phyloP scores from a whole-genome alignment of 1,139 yeast species.

The Blastobotrys ciferrii region DNA sequence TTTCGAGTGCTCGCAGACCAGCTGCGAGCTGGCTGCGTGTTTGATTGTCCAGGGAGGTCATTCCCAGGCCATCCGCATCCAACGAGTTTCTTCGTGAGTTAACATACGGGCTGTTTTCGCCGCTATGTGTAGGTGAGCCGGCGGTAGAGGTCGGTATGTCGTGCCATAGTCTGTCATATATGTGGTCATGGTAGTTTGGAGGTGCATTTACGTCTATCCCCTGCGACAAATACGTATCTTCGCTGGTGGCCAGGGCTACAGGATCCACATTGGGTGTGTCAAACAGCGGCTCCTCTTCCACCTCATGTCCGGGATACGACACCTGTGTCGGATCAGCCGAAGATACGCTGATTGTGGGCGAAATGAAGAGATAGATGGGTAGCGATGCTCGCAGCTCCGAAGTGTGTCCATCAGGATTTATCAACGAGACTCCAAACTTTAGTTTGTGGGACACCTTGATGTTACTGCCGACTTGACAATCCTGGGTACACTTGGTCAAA shows the following conservation, averaged over 20 bases:
- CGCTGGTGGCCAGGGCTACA: conserved; percentile 20
- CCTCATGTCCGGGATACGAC: conserved; percentile 23
- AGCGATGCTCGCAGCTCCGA: conserved; percentile 75
- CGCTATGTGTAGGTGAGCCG: conserved; percentile 57
- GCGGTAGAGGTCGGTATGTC: conserved; percentile 56
- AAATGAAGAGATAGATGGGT: conserved; percentile 65
- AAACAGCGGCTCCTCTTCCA: conserved; percentile 26
- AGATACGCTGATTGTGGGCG: conserved; percentile 69
- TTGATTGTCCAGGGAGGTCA: conserved; percentile 31
- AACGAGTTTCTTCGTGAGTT: conserved; percentile 34
- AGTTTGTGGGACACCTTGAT: conserved; percentile 71
- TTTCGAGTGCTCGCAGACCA: conserved; percentile 32
- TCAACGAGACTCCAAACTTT: conserved; percentile 59
- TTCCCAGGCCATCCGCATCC: conserved; percentile 26
- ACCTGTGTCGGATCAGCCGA: conserved; percentile 46
- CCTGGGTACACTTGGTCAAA: conserved; percentile 76
- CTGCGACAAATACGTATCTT: conserved; percentile 15
- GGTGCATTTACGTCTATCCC: conserved; percentile 53
- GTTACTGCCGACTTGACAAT: conserved; percentile 58
- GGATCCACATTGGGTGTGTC: conserved; percentile 28
- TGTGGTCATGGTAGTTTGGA: conserved; percentile 81
- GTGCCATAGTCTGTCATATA: conserved; percentile 81
- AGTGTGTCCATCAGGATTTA: conserved; percentile 72
- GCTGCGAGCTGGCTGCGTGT: conserved; percentile 33
- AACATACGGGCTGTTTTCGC: conserved; percentile 38